A percentile compares a stretch with the other conserved stretches of the same genome.
Evolutionary conservation across 2,329 filamentous ascomycete genomes (phyloP).

Genomic region (Arthrobotrys sphaeroides): DNA sequence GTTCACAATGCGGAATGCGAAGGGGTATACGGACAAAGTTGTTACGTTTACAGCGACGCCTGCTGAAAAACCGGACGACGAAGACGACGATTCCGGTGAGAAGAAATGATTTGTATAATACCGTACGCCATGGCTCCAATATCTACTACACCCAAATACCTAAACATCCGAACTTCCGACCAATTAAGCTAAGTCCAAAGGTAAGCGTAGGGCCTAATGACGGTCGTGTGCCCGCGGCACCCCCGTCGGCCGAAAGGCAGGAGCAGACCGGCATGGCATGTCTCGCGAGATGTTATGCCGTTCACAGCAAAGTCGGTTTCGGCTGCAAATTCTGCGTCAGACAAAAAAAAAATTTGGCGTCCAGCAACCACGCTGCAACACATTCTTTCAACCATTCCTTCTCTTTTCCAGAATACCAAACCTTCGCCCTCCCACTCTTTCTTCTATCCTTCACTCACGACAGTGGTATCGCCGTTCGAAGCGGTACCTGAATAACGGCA

Average conservation of each 20-base stretch:
- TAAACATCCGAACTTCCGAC: not conserved
- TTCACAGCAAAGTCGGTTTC: conserved; percentile 21
- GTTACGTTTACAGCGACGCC: conserved; percentile 61
- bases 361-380: conserved; percentile 48
- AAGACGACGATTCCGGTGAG: conserved; percentile 44
- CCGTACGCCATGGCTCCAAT: not conserved
- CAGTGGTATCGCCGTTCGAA: conserved; percentile 31
- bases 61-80: conserved; percentile 55
- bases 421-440: conserved; percentile 15
- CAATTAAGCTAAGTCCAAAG: conserved; percentile 2
- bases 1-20: conserved; percentile 60
- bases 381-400: conserved; percentile 29
- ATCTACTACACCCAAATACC: not conserved
- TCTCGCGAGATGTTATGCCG: conserved; percentile 17
- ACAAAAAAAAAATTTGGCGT: conserved; percentile 21
- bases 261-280: conserved; percentile 17
- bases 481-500: conserved; percentile 32
- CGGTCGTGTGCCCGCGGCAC: conserved; percentile 7
- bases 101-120: conserved; percentile 30
- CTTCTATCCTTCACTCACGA: conserved; percentile 6
- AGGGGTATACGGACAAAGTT: conserved; percentile 60
- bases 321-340: conserved; percentile 22
- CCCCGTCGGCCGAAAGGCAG: conserved; percentile 28
- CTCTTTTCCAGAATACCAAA: not conserved
- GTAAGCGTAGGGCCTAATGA: not conserved